A percentile compares a stretch with the other conserved stretches of the same genome.
phyloP scores from a whole-genome alignment of 2,329 filamentous ascomycete genomes.

The Ceratocystis variospora region DNA sequence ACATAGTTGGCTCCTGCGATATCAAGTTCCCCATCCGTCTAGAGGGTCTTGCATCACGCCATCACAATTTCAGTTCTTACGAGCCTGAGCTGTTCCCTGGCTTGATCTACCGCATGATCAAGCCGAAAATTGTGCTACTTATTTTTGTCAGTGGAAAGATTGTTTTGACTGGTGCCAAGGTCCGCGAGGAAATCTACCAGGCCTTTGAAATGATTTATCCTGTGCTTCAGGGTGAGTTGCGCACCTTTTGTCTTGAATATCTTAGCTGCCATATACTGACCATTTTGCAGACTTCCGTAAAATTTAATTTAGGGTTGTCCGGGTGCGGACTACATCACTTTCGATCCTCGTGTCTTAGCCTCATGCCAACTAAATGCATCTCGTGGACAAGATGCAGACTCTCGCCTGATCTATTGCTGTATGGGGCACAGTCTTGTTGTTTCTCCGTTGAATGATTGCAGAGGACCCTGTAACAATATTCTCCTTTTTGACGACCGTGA shows the following conservation, averaged over 20 bases:
- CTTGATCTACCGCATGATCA: conserved; percentile 99
- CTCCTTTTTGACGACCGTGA: conserved; percentile 15
- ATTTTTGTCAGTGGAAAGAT: conserved; percentile 98
- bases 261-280: conserved; percentile 18
- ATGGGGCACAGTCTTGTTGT: not conserved
- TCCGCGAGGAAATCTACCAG: conserved; percentile 95
- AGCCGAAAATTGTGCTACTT: conserved; percentile 82
- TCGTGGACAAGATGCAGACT: not conserved
- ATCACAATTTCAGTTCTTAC: conserved; percentile 99
- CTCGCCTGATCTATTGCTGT: not conserved
- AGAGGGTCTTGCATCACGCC: conserved; percentile 86
- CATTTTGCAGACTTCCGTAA: conserved; percentile 42
- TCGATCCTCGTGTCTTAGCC: not conserved
- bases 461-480: conserved; percentile 9
- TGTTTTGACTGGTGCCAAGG: conserved; percentile 91
- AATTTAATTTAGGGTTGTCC: conserved; percentile 29
- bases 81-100: conserved; percentile 97
- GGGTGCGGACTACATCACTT: too few relatives aligned
- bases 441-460: not conserved
- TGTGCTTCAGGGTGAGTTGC: conserved; percentile 63
- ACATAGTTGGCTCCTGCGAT: conserved; percentile 96
- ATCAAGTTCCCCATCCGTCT: conserved; percentile 99
- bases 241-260: not conserved
- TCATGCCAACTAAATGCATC: too few relatives aligned
- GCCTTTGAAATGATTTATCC: conserved; percentile 96